Conservation (phyloP, 1,284 basidiomycete species). For the Leccinum proliferum region DNA sequence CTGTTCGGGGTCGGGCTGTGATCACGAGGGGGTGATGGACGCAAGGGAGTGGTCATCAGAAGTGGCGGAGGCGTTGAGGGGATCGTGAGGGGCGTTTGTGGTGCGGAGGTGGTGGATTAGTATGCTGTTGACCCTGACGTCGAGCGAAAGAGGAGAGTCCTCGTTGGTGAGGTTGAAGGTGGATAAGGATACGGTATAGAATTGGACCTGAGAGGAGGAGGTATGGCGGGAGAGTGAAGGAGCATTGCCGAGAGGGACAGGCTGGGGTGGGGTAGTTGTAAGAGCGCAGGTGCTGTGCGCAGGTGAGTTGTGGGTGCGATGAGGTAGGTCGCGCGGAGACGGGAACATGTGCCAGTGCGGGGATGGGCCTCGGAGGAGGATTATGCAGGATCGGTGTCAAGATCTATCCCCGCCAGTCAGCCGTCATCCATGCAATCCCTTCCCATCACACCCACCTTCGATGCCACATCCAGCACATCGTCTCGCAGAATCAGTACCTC, state of each 20-base stretch:
- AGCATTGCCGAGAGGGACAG: constrained; percentile 14
- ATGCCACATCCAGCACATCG: constrained; percentile 92
- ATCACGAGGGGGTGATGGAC: constrained; percentile 16
- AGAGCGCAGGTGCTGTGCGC: constrained; percentile 22
- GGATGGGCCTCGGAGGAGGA: too few species aligned
- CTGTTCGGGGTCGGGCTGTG: constrained; percentile 20
- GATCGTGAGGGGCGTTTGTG: constrained; percentile 17
- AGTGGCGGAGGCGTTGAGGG: constrained; percentile 9
- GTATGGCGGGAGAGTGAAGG: constrained; percentile 17
- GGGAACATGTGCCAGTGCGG: constrained; percentile 36
- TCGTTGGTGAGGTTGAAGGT: constrained; percentile 8
- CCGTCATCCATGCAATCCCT: constrained; percentile 7
- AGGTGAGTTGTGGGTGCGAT: constrained; percentile 38
- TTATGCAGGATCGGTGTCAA: constrained; percentile 88
- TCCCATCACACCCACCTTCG: constrained; percentile 62
- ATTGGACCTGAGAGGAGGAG: constrained; percentile 31
- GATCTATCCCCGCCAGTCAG: constrained; percentile 48
- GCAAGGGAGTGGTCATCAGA: constrained; percentile 19
- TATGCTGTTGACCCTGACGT: constrained; percentile 59
- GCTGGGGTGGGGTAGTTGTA: constrained; percentile 17
- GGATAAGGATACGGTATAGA: constrained; percentile 24
- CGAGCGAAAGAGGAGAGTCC: constrained; percentile 28
- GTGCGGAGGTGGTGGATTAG: constrained; percentile 43
- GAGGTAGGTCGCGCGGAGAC: constrained; percentile 26
- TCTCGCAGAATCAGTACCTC: constrained; percentile 89